These are phyloP conservation scores for Tolypocladium album DNA, from an alignment of 2,329 filamentous ascomycete genomes.

Conservation along the genomic window DNA sequence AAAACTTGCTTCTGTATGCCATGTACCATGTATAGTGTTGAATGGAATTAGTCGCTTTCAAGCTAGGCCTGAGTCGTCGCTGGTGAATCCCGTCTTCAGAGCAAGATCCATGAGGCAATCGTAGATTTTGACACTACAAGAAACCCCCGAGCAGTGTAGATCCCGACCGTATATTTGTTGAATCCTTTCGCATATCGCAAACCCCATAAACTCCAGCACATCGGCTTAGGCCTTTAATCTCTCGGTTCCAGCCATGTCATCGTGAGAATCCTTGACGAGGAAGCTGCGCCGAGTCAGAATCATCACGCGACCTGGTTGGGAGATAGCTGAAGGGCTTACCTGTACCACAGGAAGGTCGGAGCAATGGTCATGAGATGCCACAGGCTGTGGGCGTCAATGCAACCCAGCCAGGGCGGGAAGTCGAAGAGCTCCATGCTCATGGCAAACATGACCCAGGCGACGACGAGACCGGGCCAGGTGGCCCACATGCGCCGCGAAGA, in stretches of 20 bases:
- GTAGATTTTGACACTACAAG: background rate
- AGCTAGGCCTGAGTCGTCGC: background rate
- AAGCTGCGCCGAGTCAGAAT: slow-evolving; percentile 47
- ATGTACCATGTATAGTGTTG: background rate
- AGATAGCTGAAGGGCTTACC: slow-evolving; percentile 47
- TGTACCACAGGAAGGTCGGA: slow-evolving; percentile 87
- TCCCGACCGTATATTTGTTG: background rate
- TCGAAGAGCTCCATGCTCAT: slow-evolving; percentile 96
- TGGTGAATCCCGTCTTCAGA: too few species aligned
- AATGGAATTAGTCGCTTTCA: background rate
- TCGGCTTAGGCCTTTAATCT: slow-evolving; percentile 51
- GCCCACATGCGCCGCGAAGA: slow-evolving; percentile 68
- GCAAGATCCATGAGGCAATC: background rate
- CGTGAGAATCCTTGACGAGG: slow-evolving; percentile 71
- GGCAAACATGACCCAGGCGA: slow-evolving; percentile 81
- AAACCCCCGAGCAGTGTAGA: background rate
- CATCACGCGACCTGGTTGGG: background rate
- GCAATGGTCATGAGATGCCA: slow-evolving; percentile 93
- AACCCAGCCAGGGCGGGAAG: slow-evolving; percentile 74
- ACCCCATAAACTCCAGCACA: background rate
- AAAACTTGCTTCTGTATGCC: background rate
- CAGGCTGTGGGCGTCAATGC: slow-evolving; percentile 84
- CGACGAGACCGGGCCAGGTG: slow-evolving; percentile 80
- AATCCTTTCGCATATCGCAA: background rate
- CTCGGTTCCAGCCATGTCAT: slow-evolving; percentile 61